phyloP scores from a whole-genome alignment of 2,329 filamentous ascomycete species.

The Graphilbum sp. region DNA sequence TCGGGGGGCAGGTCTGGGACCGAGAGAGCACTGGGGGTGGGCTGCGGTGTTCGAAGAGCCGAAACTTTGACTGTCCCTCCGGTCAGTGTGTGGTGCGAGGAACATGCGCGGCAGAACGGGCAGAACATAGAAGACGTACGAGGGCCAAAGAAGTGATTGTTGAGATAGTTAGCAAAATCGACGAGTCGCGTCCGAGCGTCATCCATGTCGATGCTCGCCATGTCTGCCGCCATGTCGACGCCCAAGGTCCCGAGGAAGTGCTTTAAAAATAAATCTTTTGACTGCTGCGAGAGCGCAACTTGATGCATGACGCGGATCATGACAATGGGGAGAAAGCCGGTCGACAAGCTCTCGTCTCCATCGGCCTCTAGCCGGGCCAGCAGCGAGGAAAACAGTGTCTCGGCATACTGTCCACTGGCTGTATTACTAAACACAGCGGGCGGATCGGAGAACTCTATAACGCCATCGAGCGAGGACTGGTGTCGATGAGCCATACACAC shows the following conservation, averaged over 20 bases:
- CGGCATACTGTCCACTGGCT: background rate
- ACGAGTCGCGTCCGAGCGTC: background rate
- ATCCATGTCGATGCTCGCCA: background rate
- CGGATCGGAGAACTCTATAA: background rate
- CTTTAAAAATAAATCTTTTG: background rate
- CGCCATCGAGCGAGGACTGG: background rate
- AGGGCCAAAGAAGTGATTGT: conserved; percentile 1
- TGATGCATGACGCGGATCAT: background rate
- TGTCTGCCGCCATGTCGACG: background rate
- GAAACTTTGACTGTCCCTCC: too few species aligned
- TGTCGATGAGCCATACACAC: background rate
- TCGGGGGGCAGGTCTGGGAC: background rate
- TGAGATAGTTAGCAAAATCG: background rate
- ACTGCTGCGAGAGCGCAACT: background rate
- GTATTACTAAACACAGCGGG: background rate
- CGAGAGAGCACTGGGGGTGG: background rate
- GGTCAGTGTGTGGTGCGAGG: too few species aligned
- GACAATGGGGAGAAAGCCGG: background rate
- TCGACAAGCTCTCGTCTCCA: background rate
- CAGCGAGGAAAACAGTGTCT: background rate
- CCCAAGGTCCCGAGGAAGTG: background rate
- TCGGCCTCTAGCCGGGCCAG: background rate
- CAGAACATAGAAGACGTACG: too few species aligned
- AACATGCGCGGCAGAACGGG: too few species aligned
- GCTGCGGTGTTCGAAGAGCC: too few species aligned